phyloP scores from a whole-genome alignment of 176 grass and related monocot genomes.

The Cymbopogon citratus region DNA sequence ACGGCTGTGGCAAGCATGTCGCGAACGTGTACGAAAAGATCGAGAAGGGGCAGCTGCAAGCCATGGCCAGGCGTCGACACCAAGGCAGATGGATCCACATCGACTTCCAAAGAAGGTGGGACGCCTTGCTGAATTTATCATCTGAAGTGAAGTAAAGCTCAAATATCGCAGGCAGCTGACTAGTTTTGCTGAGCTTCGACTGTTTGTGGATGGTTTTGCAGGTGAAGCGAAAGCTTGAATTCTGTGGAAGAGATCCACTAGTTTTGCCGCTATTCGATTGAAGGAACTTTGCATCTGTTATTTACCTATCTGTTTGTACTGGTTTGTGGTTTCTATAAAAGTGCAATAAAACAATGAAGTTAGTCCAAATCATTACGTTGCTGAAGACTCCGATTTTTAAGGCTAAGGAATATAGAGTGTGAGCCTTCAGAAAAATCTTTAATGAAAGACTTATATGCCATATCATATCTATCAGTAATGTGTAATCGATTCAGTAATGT shows the following conservation, averaged over 20 bases:
- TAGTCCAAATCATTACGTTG: neutral
- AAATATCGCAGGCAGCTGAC: neutral
- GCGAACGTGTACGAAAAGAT: neutral
- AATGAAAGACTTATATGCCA: slow-evolving; percentile 33
- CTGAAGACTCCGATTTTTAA: neutral
- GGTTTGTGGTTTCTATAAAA: neutral
- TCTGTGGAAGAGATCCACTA: neutral
- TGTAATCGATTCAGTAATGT: slow-evolving; percentile 7
- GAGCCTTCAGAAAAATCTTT: slow-evolving; percentile 62
- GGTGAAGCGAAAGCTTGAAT: slow-evolving; percentile 29
- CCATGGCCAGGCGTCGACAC: slow-evolving; percentile 29
- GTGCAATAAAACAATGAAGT: neutral
- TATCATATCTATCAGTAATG: slow-evolving; percentile 30
- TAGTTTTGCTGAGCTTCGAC: neutral
- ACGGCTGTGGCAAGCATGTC: slow-evolving; percentile 43
- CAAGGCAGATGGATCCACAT: slow-evolving; percentile 7
- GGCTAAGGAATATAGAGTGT: neutral
- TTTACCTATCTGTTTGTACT: neutral
- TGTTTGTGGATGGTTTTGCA: slow-evolving; percentile 5
- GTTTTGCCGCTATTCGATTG: neutral
- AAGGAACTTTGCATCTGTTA: neutral
- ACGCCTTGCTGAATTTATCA: neutral
- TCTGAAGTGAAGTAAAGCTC: neutral
- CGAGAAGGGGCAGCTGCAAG: slow-evolving; percentile 44
- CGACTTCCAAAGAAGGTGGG: neutral